Percentiles rank a stretch among this genome's conserved stretches.
These are phyloP conservation scores for Collariella sp. DNA, from an alignment of 495 filamentous ascomycete genomes.

Conservation along the genomic window DNA sequence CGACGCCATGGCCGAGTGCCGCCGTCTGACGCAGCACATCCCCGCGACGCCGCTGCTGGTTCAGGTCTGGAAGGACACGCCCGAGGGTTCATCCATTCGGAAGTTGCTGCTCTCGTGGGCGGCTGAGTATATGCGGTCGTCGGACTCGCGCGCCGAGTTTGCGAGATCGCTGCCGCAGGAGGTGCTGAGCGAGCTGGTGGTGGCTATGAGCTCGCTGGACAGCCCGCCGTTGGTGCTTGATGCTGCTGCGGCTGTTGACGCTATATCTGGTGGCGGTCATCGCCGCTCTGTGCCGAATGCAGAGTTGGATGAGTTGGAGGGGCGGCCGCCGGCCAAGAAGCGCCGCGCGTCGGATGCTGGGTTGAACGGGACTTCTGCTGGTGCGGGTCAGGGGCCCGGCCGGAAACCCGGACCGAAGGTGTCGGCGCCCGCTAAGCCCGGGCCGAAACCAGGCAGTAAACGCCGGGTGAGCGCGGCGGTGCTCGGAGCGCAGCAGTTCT, in stretches of 20 bases:
- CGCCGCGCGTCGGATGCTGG: conserved; percentile 28
- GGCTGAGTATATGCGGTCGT: conserved; percentile 47
- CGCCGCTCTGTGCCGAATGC: conserved; percentile 22
- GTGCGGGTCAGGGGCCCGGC: not conserved
- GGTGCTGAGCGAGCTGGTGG: conserved; percentile 46
- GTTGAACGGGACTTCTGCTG: conserved; percentile 12
- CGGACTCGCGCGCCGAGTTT: conserved; percentile 41
- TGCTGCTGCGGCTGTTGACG: conserved; percentile 6
- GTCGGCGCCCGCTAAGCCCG: conserved; percentile 18
- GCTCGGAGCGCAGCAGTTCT: conserved; percentile 22
- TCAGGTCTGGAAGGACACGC: conserved; percentile 47
- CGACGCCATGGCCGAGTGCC: conserved; percentile 43
- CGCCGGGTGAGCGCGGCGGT: conserved; percentile 21
- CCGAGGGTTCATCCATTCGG: conserved; percentile 46
- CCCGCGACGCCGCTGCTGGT: conserved; percentile 45
- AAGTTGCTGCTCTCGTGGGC: conserved; percentile 47
- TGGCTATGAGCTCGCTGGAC: conserved; percentile 46
- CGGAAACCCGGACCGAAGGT: conserved; percentile 16
- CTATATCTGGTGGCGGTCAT: conserved; percentile 11
- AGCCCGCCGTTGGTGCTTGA: conserved; percentile 23
- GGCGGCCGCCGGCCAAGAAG: conserved; percentile 29
- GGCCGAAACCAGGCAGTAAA: conserved; percentile 24
- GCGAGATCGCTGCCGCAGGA: conserved; percentile 46
- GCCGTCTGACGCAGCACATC: conserved; percentile 39
- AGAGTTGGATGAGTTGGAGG: conserved; percentile 19